These are phyloP conservation scores for Trichothecium roseum DNA, from an alignment of 2,329 filamentous ascomycete species.

Conservation along the genomic window DNA sequence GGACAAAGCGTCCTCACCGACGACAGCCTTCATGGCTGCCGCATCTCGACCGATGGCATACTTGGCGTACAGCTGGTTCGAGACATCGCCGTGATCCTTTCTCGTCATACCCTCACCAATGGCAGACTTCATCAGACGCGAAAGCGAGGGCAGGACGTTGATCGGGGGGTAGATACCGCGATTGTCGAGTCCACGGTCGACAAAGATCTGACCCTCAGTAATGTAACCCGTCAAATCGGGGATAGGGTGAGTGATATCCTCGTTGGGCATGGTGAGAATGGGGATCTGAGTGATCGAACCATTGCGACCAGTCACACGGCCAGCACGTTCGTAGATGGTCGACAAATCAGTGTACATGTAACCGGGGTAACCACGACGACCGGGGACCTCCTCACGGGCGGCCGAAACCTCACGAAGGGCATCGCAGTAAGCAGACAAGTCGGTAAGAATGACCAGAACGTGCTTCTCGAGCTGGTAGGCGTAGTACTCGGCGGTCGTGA, in stretches of 20 bases:
- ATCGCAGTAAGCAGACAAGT: conserved; percentile 96
- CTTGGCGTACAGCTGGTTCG: conserved; percentile 98
- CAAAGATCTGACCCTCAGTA: conserved; percentile 96
- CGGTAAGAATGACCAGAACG: conserved; percentile 95
- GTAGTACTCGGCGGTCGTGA: conserved; percentile 99
- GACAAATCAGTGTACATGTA: conserved; percentile 99
- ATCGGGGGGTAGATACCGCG: conserved; percentile 98
- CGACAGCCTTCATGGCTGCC: conserved; percentile 97
- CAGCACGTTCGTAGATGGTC: conserved; percentile 98
- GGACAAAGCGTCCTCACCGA: conserved; percentile 93
- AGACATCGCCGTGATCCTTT: conserved; percentile 95
- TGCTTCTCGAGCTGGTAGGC: conserved; percentile 99
- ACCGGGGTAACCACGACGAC: conserved; percentile 98
- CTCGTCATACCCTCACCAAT: conserved; percentile 96
- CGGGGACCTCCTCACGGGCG: conserved; percentile 95
- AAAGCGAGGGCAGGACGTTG: conserved; percentile 95
- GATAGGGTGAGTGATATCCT: conserved; percentile 98
- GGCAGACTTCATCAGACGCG: conserved; percentile 99
- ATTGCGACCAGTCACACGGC: conserved; percentile 92
- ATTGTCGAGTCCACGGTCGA: conserved; percentile 89
- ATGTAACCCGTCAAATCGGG: conserved; percentile 98
- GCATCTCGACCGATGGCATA: conserved; percentile 98
- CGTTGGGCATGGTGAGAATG: conserved; percentile 98
- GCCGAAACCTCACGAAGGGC: conserved; percentile 97
- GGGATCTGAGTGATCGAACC: conserved; percentile 99